Conservation (phyloP, 225 moss, liverwort and hornwort genomes). For the Pseudoscleropodium purum region DNA sequence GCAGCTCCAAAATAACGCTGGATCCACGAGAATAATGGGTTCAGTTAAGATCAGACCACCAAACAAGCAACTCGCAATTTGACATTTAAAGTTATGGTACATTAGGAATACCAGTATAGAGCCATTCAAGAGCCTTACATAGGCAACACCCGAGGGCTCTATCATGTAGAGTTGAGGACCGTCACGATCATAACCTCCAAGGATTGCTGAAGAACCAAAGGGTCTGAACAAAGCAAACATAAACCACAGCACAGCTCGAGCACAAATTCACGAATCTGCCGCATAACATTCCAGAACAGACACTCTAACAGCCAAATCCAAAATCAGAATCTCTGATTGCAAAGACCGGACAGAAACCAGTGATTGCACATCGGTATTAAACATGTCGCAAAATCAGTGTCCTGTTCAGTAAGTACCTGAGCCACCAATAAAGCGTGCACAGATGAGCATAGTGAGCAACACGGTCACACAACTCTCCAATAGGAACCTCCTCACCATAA, state of each 20-base stretch:
- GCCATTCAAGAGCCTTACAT: conserved; percentile 31
- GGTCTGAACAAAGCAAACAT: conserved; percentile 51
- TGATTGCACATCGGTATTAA: neutral
- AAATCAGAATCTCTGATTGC: neutral
- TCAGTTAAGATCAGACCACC: neutral
- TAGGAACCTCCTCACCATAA: conserved; percentile 80
- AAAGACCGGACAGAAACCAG: neutral
- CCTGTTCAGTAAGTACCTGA: conserved; percentile 35
- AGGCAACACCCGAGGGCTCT: conserved; percentile 92
- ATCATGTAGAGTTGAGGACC: conserved; percentile 99
- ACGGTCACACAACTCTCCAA: conserved; percentile 76
- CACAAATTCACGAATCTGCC: neutral
- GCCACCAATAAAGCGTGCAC: conserved; percentile 97
- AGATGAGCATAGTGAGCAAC: conserved; percentile 70
- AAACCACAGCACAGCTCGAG: neutral
- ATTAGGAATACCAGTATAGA: neutral
- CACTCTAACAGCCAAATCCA: neutral
- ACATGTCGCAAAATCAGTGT: neutral
- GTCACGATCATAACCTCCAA: conserved; percentile 91
- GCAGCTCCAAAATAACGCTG: conserved; percentile 91
- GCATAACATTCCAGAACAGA: neutral
- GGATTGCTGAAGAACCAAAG: conserved; percentile 82
- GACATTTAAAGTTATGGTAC: neutral
- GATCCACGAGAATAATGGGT: neutral
- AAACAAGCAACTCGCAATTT: neutral